phyloP scores from a whole-genome alignment of 164 flowering plant species.

The Aristolochia contorta region DNA sequence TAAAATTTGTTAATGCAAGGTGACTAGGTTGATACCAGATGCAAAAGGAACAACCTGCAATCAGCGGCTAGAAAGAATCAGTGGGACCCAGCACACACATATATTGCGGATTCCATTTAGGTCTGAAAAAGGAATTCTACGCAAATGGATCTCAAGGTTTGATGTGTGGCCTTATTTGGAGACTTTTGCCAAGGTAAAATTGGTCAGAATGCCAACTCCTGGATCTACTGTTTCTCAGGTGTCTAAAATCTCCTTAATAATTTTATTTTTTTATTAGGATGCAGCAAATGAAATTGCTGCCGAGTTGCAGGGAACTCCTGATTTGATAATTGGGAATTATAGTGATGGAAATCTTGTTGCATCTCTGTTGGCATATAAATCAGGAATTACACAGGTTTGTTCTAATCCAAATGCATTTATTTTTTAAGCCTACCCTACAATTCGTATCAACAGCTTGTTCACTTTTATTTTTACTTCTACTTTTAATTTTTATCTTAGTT shows the following conservation, averaged over 20 bases:
- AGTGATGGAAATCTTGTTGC: slow-evolving; percentile 99
- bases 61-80: slow-evolving; percentile 81
- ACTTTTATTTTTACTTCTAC: neutral
- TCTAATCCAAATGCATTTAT: too few species aligned
- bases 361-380: slow-evolving; percentile 62
- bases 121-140: slow-evolving; percentile 79
- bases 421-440: too few species aligned
- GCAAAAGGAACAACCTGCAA: slow-evolving; percentile 94
- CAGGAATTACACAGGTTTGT: slow-evolving; percentile 90
- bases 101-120: slow-evolving; percentile 90
- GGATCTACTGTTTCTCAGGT: neutral
- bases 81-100: slow-evolving; percentile 73
- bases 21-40: slow-evolving; percentile 90
- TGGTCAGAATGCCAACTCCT: neutral
- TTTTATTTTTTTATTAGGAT: slow-evolving; percentile 39
- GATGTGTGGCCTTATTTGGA: slow-evolving; percentile 99
- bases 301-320: slow-evolving; percentile 81
- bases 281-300: slow-evolving; percentile 67
- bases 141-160: slow-evolving; percentile 93
- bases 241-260: neutral
- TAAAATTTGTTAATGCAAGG: slow-evolving; percentile 30
- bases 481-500: too few species aligned
- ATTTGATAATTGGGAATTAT: slow-evolving; percentile 90
- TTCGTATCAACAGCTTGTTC: neutral
- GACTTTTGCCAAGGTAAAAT: slow-evolving; percentile 70